Evolutionary conservation across 371 early-diverging fungal species (phyloP), one percentile per base, ranked within the genome.

Genomic region (Cokeromyces recurvatus): DNA sequence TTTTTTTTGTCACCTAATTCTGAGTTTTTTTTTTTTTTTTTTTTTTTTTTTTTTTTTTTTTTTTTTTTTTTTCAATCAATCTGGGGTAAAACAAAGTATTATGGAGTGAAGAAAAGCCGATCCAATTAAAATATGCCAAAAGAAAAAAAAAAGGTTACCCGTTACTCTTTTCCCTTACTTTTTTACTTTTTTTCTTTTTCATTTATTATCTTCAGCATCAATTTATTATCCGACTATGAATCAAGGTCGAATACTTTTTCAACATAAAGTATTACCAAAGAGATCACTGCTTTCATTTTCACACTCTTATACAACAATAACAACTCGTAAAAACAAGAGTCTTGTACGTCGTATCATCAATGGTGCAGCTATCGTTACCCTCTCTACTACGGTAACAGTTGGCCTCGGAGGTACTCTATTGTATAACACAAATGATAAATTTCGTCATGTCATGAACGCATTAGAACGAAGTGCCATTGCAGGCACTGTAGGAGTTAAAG

Each of bases 381-480:
- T 57, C n/a, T 57, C 34, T 2, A 48, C 62, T 19, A 55, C 51
- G 0, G 53, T 51, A 11, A 56, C 50, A 8, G 42, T 61, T 12
- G 64, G 55, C 3, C 51, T 60, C 1, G 66, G 68, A 3, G 72
- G 69, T 9, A 54, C 67, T 2, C 24, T 62, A 6, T 51, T 77
- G 3, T 81, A 75, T 35, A 54, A 77, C 10, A 60, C 55, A 20
- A 73, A 53, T 29, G 77, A 81, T 24, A 64, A 59, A 14, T 74
- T 70, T 43, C 54, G 66, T 12, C 78, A 74, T 47, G 57, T 60
- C n/a, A 39, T 44, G 2, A 43, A 63, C 23, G 78, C 78, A 11
- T n/a, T 77, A 10, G 52, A 66, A 38, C 68, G 81, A 10, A 61
- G 62, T 44, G 46, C 61, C 27, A 55, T 73, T 22, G 77, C 81